Evolutionary conservation across 2,329 filamentous ascomycete genomes (phyloP), one percentile per base, ranked within the genome.

Genomic region (Huntiella savannae): DNA sequence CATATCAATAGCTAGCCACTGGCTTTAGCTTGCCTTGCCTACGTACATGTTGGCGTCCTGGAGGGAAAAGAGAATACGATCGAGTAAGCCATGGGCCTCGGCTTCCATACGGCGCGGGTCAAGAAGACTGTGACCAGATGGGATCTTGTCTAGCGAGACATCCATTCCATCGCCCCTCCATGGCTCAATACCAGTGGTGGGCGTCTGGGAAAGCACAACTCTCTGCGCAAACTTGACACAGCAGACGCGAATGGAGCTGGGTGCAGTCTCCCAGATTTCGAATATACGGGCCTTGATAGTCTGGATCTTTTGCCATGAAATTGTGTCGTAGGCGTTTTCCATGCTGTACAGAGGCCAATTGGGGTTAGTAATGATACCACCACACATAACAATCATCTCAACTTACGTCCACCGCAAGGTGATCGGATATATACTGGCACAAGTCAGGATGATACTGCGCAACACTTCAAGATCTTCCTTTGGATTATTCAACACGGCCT

Each of bases 191-290:
- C 83, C 82, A 49, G 79, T 65, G 40, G 84, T 84, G n/a, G 79
- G 77, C 8, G 85, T 95, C 62, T 98, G 88, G 13, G 86, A 83
- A 53, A 95, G 73, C 39, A 98, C 82, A 39, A 96, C 84, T 52
- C 84, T 78, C 64, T 98, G 88, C 34, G 85, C 80, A 61, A 98
- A 98, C 62, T 98, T 98, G 70, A 96, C 80, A 65, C 91, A 96
- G 68, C 86, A 93, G 60, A 96, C 79, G 55, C 79, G 79, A 52
- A 96, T 75, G 2, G 84, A 80, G 10, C 79, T 71, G 11, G 75
- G 66, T 13, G 83, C 79, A 38, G 69, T 73, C 55, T 95, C 88
- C 88, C 92, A 95, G 56, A 91, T 77, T 50, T 75, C 77, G 50
- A 98, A 63, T 54, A 98, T 91, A 55, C 79, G 82, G 47, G 82